phyloP scores from a whole-genome alignment of 2,329 filamentous ascomycete species.

The Fusarium staphyleae region DNA sequence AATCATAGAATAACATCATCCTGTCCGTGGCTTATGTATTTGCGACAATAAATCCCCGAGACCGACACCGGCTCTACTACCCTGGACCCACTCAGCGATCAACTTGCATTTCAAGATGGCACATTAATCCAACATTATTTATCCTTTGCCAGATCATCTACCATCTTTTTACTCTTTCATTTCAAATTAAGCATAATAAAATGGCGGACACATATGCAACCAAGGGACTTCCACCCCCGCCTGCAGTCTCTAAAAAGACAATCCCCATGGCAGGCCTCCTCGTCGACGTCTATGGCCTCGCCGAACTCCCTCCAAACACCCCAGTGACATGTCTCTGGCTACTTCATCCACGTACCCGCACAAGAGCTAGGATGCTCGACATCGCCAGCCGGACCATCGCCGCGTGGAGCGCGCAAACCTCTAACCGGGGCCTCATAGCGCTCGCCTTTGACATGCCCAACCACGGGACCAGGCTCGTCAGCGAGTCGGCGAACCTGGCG shows the following conservation, averaged over 20 bases:
- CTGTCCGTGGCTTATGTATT: neutral
- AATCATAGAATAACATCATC: neutral
- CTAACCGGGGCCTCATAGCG: slow-evolving; percentile 71
- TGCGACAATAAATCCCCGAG: neutral
- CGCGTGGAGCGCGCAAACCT: slow-evolving; percentile 66
- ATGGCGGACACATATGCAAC: slow-evolving; percentile 45
- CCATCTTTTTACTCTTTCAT: neutral
- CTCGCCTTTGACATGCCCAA: slow-evolving; percentile 92
- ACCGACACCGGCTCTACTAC: slow-evolving; percentile 14
- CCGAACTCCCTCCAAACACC: slow-evolving; percentile 67
- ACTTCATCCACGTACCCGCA: slow-evolving; percentile 78
- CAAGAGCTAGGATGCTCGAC: slow-evolving; percentile 75
- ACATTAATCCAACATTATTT: neutral
- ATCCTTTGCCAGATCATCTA: neutral
- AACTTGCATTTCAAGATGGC: neutral
- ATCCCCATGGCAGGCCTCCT: slow-evolving; percentile 80
- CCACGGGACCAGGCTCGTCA: slow-evolving; percentile 78
- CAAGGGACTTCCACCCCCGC: slow-evolving; percentile 49
- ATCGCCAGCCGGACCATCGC: slow-evolving; percentile 73
- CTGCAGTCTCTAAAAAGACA: slow-evolving; percentile 67
- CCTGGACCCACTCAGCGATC: slow-evolving; percentile 31
- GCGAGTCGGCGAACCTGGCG: slow-evolving; percentile 72
- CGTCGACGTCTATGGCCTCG: slow-evolving; percentile 80
- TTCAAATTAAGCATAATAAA: neutral
- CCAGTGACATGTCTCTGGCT: slow-evolving; percentile 87